phyloP scores from a whole-genome alignment of 2,329 filamentous ascomycete genomes.

The Aspergillus awamori region DNA sequence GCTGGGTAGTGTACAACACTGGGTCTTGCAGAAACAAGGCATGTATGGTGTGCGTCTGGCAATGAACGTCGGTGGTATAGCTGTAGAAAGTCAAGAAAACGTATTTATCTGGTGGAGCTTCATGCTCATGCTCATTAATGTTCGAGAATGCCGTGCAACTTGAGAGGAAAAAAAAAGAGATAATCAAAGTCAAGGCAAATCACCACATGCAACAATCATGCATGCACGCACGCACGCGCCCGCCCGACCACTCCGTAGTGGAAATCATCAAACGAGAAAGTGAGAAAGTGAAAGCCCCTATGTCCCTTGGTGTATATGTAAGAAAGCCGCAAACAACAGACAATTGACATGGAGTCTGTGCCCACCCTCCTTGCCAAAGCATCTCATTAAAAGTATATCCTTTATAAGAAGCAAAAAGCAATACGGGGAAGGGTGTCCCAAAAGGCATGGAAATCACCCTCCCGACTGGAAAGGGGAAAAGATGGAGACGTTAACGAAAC shows the following conservation, averaged over 20 bases:
- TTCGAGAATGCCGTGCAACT: conserved; percentile 29
- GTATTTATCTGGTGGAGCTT: conserved; percentile 28
- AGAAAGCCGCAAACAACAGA: conserved; percentile 37
- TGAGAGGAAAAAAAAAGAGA: conserved; percentile 20
- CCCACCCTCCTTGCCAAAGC: conserved; percentile 21
- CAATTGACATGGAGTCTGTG: conserved; percentile 29
- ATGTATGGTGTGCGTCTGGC: conserved; percentile 27
- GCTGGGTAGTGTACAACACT: conserved; percentile 38
- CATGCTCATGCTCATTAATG: conserved; percentile 30
- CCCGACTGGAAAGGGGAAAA: conserved; percentile 16
- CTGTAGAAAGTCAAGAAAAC: conserved; percentile 26
- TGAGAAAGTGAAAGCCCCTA: conserved; percentile 34
- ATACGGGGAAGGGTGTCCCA: conserved; percentile 12
- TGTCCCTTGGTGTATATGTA: conserved; percentile 45
- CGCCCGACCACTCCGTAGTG: conserved; percentile 32
- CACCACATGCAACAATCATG: conserved; percentile 22
- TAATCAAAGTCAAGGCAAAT: conserved; percentile 17
- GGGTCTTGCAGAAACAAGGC: conserved; percentile 34
- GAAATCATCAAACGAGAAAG: conserved; percentile 26
- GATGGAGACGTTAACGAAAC: conserved; percentile 1
- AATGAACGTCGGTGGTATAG: conserved; percentile 27
- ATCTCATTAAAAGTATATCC: conserved; percentile 23
- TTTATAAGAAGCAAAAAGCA: conserved; percentile 23
- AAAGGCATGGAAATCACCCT: background rate
- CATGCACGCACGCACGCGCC: background rate